A percentile compares a stretch with the other conserved stretches of the same genome.
These are phyloP conservation scores for Rhizomucor pusillus DNA, from an alignment of 371 early-diverging fungal species.

Conservation along the genomic window DNA sequence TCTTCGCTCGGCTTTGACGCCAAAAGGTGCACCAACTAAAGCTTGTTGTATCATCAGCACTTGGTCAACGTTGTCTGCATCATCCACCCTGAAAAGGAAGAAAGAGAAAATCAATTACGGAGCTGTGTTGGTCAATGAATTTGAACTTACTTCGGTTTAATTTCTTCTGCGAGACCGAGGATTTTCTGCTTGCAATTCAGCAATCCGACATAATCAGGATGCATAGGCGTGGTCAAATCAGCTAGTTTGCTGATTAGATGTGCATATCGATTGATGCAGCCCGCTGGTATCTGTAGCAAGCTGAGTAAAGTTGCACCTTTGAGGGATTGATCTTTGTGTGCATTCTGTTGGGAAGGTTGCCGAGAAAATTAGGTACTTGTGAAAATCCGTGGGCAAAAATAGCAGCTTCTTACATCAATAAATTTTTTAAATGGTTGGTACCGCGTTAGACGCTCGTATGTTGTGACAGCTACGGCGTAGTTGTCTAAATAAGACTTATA, in stretches of 20 bases:
- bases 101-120: not conserved
- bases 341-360: constrained; percentile 2
- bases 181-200: constrained; percentile 28
- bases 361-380: no score
- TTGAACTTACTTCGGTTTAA: constrained; percentile 30
- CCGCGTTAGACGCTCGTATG: constrained; percentile 37
- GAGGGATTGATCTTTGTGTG: constrained; percentile 21
- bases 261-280: constrained; percentile 38
- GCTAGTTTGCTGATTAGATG: constrained; percentile 28
- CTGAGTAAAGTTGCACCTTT: constrained; percentile 28
- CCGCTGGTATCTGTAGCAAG: constrained; percentile 35
- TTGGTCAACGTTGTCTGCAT: constrained; percentile 43
- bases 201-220: constrained; percentile 40
- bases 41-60: constrained; percentile 43
- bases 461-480: constrained; percentile 38
- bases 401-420: constrained; percentile 42
- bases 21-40: constrained; percentile 32
- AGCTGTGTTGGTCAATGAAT: no score
- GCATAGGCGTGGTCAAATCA: constrained; percentile 30
- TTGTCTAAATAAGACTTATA: constrained; percentile 36
- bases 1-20: constrained; percentile 36
- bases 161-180: constrained; percentile 17
- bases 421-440: constrained; percentile 48
- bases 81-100: constrained; percentile 30
- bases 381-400: not conserved